Conservation (phyloP, 345 rosid species). For the Capsella bursapastoris region DNA sequence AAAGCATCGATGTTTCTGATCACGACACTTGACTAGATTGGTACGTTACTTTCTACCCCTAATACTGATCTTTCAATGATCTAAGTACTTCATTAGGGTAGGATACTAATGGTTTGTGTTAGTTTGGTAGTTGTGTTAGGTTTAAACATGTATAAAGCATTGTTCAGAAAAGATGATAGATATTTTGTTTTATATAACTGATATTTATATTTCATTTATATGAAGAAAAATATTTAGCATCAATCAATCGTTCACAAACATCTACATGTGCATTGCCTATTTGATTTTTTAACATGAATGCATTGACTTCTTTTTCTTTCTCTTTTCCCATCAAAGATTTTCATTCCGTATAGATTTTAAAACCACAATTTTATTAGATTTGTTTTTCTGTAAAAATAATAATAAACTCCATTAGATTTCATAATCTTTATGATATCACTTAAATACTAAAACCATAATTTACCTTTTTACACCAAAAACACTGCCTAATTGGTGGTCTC, state of each 20-base stretch:
- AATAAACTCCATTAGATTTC: neutral
- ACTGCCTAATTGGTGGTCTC: neutral
- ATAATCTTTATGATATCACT: neutral
- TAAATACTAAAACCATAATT: neutral
- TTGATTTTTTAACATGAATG: neutral
- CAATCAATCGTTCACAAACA: neutral
- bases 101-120: neutral
- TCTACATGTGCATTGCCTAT: slow-evolving; percentile 19
- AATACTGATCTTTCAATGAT: neutral
- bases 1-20: neutral
- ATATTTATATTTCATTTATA: neutral
- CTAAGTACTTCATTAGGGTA: neutral
- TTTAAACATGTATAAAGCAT: neutral
- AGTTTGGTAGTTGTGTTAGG: neutral
- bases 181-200: neutral
- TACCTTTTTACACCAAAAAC: neutral
- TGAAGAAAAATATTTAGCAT: neutral
- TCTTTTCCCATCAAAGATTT: too few relatives aligned
- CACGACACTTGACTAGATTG: slow-evolving; percentile 2
- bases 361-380: too few relatives aligned
- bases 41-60: neutral
- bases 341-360: too few relatives aligned
- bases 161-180: neutral
- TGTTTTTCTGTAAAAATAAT: too few relatives aligned
- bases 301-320: neutral